A percentile compares a stretch with the other conserved stretches of the same genome.
Evolutionary conservation across 192 early-diverging fungal species (phyloP).

Genomic region (Backusella psychrophila): DNA sequence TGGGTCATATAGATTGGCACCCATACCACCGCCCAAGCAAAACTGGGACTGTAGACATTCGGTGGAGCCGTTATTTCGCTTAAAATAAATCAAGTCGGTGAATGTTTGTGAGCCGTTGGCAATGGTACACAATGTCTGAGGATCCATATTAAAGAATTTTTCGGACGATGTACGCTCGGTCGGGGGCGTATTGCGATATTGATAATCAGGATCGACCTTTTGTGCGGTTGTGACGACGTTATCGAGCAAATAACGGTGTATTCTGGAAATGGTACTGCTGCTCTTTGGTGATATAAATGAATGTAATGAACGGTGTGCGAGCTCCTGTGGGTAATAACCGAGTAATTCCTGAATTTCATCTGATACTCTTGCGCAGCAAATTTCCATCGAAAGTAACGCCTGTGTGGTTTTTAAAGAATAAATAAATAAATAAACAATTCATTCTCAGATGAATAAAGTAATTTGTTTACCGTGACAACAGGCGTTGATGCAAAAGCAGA

Average conservation of each 20-base stretch:
- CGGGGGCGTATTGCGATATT: constrained; percentile 7
- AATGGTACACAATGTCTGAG: constrained; percentile 18
- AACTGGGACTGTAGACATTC: constrained; percentile 41
- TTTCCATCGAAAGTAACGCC: constrained; percentile 45
- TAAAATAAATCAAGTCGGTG: constrained; percentile 42
- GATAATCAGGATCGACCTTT: constrained; percentile 18
- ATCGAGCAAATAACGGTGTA: constrained; percentile 37
- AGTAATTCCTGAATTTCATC: constrained; percentile 46
- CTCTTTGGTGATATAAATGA: constrained; percentile 38
- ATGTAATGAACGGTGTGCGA: constrained; percentile 46
- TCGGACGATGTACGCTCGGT: constrained; percentile 25
- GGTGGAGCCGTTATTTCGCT: constrained; percentile 39
- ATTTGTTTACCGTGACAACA: constrained; percentile 2
- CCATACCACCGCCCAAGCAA: constrained; percentile 55
- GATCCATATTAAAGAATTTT: constrained; percentile 31
- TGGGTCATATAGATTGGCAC: constrained; percentile 44
- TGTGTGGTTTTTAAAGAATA: background rate
- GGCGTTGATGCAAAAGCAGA: background rate
- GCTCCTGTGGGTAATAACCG: constrained; percentile 51
- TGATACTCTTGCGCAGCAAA: constrained; percentile 47
- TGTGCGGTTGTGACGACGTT: constrained; percentile 34
- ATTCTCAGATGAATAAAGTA: background rate
- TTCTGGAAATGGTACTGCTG: constrained; percentile 30
- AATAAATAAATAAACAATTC: too few species aligned
- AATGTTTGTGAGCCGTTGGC: constrained; percentile 42